Base-by-base conservation (phyloP, 192 early-diverging fungal species). In the Cetraspora pellucida region DNA sequence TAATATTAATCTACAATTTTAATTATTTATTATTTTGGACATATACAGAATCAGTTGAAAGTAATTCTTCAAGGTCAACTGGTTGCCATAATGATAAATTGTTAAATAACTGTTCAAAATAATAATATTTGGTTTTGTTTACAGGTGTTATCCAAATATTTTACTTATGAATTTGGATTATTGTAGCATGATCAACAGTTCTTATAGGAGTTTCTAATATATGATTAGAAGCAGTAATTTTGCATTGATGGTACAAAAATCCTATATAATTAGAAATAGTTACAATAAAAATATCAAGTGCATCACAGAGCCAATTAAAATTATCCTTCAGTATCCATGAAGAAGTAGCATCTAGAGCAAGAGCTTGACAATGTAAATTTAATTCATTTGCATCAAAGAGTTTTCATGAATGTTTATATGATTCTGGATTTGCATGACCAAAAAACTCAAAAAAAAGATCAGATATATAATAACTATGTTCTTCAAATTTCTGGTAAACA, bases 361-460 rank as follows among this genome's bases (percentile, higher is more conserved):
- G 57, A n/a, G n/a, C n/a, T n/a, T n/a, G n/a, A n/a, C n/a, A n/a
- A n/a, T n/a, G n/a, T n/a, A n/a, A n/a, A n/a, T 58, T 58, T 58
- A 58, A 58, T 58, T 58, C 57, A 58, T 16, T 58, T 10, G 3
- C 57, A 58, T 58, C 57, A 58, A 58, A 58, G 21, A n/a, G 57
- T 58, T 58, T 58, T 58, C 57, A n/a, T 1, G 4, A 10, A 1
- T 58, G 19, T 21, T 58, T 58, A 17, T 58, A 16, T 58, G 57
- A 58, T 58, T 58, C 57, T 58, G 57, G 57, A 58, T 58, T 21
- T 58, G 57, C 57, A 21, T n/a, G 57, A 4, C 21, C 57, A 58
- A 58, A 58, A 58, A 58, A 58, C 4, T 58, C 57, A 58, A 58
- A n/a, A n/a, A 58, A 58, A 58, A 58, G 47, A 6, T 49, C 47